These are phyloP conservation scores for Neolentinus lepideus DNA, from an alignment of 1,284 basidiomycete genomes.

Conservation along the genomic window DNA sequence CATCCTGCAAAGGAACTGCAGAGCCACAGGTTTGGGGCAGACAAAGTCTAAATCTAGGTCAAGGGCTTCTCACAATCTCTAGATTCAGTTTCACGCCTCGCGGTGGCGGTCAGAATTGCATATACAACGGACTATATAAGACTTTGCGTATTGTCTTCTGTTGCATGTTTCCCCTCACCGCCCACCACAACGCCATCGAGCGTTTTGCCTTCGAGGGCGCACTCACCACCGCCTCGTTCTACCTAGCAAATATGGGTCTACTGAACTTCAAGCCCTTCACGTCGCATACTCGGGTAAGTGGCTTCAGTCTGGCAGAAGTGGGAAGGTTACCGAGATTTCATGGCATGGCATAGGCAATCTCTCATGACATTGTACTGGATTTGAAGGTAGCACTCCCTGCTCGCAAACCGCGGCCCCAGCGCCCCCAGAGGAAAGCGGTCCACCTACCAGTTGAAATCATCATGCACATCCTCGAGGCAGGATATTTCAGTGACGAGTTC, in stretches of 20 bases:
- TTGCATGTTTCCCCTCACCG: background rate
- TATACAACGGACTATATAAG: background rate
- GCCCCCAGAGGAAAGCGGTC: slow-evolving; percentile 1
- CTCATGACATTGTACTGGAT: slow-evolving; percentile 29
- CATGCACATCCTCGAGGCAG: slow-evolving; percentile 51
- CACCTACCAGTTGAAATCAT: slow-evolving; percentile 54
- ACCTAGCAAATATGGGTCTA: background rate
- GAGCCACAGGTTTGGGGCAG: background rate
- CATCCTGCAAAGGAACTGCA: background rate
- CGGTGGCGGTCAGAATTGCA: background rate
- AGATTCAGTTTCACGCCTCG: background rate
- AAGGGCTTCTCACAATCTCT: background rate
- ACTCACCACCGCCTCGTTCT: background rate
- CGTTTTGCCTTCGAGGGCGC: background rate
- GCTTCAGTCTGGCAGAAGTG: no score
- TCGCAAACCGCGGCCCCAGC: slow-evolving; percentile 1
- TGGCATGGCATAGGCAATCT: background rate
- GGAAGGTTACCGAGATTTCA: no score
- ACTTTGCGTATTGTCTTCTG: background rate
- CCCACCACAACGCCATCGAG: background rate
- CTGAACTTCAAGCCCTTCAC: background rate
- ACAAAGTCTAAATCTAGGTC: background rate
- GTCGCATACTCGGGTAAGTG: background rate
- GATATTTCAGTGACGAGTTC: slow-evolving; percentile 33
- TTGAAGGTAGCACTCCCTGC: slow-evolving; percentile 16